Evolutionary conservation across 331 rosid genomes (phyloP), one percentile per base, ranked within the genome.

Genomic region (Malus hybrid): DNA sequence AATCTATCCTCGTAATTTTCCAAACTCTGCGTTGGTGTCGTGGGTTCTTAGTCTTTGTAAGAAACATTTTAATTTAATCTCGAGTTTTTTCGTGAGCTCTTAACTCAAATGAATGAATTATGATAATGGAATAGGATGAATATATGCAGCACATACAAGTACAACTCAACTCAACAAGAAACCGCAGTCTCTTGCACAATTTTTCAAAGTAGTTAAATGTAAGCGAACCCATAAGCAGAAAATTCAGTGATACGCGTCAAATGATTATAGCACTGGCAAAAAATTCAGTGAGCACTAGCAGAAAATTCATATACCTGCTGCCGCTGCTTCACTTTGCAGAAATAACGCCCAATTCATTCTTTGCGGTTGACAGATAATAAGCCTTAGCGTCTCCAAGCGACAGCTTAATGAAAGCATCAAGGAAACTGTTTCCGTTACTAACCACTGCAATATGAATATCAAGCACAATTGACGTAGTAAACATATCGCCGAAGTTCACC

Each of bases 331-430:
- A 87, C 99, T 92, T 75, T 10, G 99, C 97, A 57, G 97, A 92
- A 75, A 92, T 87, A 34, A 94, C 97, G 0, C 97, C 99, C 24
- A 94, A 84, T 83, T 92, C 99, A 65, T 94, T 94, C 88, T 89
- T 87, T 63, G 97, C 97, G 1, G 99, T 94, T 19, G 97, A 89
- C 30, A 94, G 84, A 84, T 82, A 84, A 80, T 92, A 94, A 1
- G 99, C 97, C 63, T 96, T 85, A 29, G 97, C 88, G 71, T 92
- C 96, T 79, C 97, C 99, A 71, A 94, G 96, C 46, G 96, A 94
- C 66, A 94, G 93, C 97, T 94, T 55, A 76, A 60, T 19, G 34
- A 78, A 77, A 75, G 11, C 18, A 73, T 73, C 46, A 72, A 80
- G 84, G 81, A 30, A 78, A 79, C 42, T 72, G 74, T 58, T 11